A percentile compares a stretch with the other conserved stretches of the same genome.
Evolutionary conservation across 768 basidiomycete species (phyloP).

Genomic region (Amanita pseudoporphyria): DNA sequence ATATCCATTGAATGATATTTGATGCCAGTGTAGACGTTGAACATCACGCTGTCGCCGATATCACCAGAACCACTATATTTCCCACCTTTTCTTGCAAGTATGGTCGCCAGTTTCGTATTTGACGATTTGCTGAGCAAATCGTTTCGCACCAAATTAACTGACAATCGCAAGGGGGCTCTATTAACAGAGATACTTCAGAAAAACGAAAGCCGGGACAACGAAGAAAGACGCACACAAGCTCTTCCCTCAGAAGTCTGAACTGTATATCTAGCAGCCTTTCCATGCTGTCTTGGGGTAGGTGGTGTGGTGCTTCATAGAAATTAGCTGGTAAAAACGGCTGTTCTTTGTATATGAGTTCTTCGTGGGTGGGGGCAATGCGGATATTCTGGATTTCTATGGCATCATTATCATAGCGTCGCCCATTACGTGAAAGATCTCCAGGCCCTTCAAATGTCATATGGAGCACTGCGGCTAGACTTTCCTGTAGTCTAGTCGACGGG

Average conservation of each 20-base stretch:
- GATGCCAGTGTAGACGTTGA: conserved; percentile 53
- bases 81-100: conserved; percentile 48
- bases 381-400: conserved; percentile 44
- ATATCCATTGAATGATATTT: conserved; percentile 30
- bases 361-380: conserved; percentile 60
- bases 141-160: conserved; percentile 38
- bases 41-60: conserved; percentile 40
- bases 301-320: conserved; percentile 53
- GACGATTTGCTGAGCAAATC: conserved; percentile 25
- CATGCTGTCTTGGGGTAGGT: conserved; percentile 46
- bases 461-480: conserved; percentile 31
- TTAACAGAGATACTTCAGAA: not conserved
- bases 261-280: conserved; percentile 62
- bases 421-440: conserved; percentile 35
- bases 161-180: conserved; percentile 44
- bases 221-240: conserved; percentile 40
- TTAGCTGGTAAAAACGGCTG: conserved; percentile 56
- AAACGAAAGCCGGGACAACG: not conserved
- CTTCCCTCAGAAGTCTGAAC: conserved; percentile 67
- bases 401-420: conserved; percentile 66
- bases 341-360: conserved; percentile 42
- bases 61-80: conserved; percentile 37
- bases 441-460: conserved; percentile 42
- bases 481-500: conserved; percentile 3
- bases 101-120: conserved; percentile 30